Percentiles rank a stretch among this genome's conserved stretches.
phyloP scores from a whole-genome alignment of 352 stramenopile genomes.

The Thraustochytrium sp. region DNA sequence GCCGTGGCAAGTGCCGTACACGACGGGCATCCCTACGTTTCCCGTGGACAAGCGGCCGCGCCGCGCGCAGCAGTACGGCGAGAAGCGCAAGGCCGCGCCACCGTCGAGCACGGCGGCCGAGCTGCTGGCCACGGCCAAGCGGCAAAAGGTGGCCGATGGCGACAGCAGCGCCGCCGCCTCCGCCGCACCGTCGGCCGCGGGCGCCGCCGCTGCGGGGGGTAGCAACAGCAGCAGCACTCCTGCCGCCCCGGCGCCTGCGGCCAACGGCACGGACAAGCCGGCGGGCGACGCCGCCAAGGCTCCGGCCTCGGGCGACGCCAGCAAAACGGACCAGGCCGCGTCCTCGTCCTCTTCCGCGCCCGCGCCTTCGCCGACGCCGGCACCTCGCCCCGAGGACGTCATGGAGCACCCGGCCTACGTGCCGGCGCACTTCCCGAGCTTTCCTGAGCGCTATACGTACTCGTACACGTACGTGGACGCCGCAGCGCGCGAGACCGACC shows the following conservation, averaged over 20 bases:
- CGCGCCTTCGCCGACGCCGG: no score
- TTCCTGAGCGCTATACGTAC: slow-evolving; percentile 34
- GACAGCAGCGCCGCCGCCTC: neutral
- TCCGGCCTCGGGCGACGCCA: no score
- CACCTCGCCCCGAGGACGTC: neutral
- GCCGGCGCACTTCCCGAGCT: neutral
- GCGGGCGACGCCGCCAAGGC: no score
- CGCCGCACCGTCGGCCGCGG: no score
- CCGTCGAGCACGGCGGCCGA: neutral
- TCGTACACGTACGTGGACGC: slow-evolving; percentile 25
- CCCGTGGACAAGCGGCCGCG: neutral
- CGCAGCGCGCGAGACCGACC: neutral
- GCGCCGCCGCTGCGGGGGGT: no score
- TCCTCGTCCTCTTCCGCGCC: no score
- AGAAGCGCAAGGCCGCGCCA: neutral
- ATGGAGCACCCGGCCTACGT: neutral
- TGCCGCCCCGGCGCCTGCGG: no score
- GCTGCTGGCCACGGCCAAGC: neutral
- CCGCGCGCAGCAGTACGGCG: slow-evolving; percentile 13
- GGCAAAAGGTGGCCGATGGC: neutral
- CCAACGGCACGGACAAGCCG: no score
- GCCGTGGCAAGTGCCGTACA: slow-evolving; percentile 37
- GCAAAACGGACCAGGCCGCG: no score
- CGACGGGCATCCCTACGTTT: slow-evolving; percentile 7
- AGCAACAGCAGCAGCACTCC: no score